phyloP scores from a whole-genome alignment of 2,329 filamentous ascomycete species.

The Parascedosporium putredinis region DNA sequence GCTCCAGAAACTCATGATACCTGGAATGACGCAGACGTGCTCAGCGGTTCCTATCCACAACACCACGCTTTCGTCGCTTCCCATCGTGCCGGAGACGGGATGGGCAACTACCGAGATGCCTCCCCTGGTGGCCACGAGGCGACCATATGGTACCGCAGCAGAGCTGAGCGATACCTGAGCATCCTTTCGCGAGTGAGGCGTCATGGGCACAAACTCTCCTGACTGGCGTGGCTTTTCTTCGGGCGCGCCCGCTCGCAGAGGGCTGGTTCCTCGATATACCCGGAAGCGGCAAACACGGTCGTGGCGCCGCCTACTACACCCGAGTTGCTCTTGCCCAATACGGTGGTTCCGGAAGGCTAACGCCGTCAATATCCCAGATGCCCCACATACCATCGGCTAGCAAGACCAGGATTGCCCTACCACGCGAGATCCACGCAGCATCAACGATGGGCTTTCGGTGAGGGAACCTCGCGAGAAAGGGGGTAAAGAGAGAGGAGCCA shows the following conservation, averaged over 20 bases:
- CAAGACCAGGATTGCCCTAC: conserved; percentile 46
- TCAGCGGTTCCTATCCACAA: conserved; percentile 48
- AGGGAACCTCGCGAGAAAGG: conserved; percentile 39
- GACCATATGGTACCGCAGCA: conserved; percentile 34
- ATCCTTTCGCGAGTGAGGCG: conserved; percentile 48
- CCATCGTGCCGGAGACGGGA: conserved; percentile 28
- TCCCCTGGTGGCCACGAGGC: conserved; percentile 39
- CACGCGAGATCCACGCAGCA: conserved; percentile 51
- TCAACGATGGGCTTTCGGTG: conserved; percentile 51
- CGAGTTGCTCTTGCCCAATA: conserved; percentile 39
- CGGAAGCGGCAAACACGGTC: conserved; percentile 46
- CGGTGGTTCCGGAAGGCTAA: conserved; percentile 32
- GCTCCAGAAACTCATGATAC: conserved; percentile 48
- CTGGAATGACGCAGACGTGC: conserved; percentile 46
- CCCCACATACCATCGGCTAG: conserved; percentile 58
- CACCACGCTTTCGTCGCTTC: conserved; percentile 42
- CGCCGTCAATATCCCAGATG: conserved; percentile 55
- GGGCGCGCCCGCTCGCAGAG: conserved; percentile 31
- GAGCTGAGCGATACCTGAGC: conserved; percentile 32
- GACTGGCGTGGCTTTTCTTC: conserved; percentile 26
- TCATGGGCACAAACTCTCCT: conserved; percentile 53
- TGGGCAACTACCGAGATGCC: conserved; percentile 40
- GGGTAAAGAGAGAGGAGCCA: conserved; percentile 54
- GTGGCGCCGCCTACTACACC: conserved; percentile 47
- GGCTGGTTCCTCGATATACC: conserved; percentile 49